A percentile compares a stretch with the other conserved stretches of the same genome.
Conservation (phyloP, 1,284 basidiomycete species). For the Sporisorium reilianum region DNA sequence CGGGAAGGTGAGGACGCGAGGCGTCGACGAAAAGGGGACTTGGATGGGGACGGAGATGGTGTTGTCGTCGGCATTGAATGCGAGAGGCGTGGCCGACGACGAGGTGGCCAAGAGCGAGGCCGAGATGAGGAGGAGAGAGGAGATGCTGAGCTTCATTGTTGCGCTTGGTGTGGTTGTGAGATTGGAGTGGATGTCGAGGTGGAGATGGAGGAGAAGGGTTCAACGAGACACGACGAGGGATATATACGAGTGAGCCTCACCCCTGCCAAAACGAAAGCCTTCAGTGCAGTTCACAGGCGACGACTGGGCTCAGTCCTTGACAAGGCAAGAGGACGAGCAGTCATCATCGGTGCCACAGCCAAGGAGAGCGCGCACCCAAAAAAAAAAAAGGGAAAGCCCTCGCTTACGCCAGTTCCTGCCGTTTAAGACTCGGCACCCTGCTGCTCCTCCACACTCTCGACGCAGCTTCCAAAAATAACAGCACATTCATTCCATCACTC, state of each 20-base stretch:
- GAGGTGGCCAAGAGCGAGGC: constrained; percentile 19
- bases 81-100: constrained; percentile 26
- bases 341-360: too few species aligned
- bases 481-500: not conserved
- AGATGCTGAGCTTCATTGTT: constrained; percentile 38
- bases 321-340: not conserved
- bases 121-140: constrained; percentile 31
- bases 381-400: not conserved
- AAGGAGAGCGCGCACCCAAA: not conserved
- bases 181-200: constrained; percentile 1
- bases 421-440: not conserved
- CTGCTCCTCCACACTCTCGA: not conserved
- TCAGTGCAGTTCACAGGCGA: not conserved
- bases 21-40: constrained; percentile 35
- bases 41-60: constrained; percentile 51
- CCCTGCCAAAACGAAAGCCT: not conserved
- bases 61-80: constrained; percentile 39
- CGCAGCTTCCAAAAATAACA: not conserved
- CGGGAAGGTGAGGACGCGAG: constrained; percentile 38
- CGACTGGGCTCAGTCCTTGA: not conserved
- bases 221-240: not conserved
- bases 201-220: not conserved
- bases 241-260: constrained; percentile 6
- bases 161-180: not conserved
- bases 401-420: not conserved